Conservation (phyloP, 1,284 basidiomycete genomes). For the Blastosporella zonata region DNA sequence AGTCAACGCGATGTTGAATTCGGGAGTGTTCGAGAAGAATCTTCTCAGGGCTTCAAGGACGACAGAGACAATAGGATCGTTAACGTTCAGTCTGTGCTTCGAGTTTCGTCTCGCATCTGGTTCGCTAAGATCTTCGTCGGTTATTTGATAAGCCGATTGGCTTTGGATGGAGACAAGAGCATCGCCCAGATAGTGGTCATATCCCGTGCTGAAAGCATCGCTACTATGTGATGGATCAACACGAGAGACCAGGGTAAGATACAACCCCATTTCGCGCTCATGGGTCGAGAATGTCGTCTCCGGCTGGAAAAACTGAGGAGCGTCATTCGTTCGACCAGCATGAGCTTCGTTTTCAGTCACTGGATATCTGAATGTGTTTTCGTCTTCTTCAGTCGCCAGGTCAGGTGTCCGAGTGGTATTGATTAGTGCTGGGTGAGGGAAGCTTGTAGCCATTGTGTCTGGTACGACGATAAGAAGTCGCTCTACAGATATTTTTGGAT, state of each 20-base stretch:
- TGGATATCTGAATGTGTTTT: slow-evolving; percentile 68
- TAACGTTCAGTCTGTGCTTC: slow-evolving; percentile 75
- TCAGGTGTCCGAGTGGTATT: slow-evolving; percentile 20
- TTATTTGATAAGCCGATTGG: slow-evolving; percentile 54
- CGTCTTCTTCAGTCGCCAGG: slow-evolving; percentile 46
- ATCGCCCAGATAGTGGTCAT: slow-evolving; percentile 82
- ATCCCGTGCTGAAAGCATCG: slow-evolving; percentile 82
- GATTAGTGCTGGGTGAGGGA: slow-evolving; percentile 57
- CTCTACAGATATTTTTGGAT: slow-evolving; percentile 66
- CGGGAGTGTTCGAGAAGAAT: slow-evolving; percentile 85
- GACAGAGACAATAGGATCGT: slow-evolving; percentile 73
- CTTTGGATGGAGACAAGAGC: slow-evolving; percentile 68
- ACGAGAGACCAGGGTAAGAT: slow-evolving; percentile 74
- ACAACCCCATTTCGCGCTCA: slow-evolving; percentile 79
- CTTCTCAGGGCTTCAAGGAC: slow-evolving; percentile 68
- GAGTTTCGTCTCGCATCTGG: slow-evolving; percentile 39
- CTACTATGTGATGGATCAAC: slow-evolving; percentile 73
- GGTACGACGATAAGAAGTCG: slow-evolving; percentile 66
- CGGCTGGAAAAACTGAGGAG: slow-evolving; percentile 53
- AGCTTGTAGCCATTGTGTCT: slow-evolving; percentile 71
- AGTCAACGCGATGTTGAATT: slow-evolving; percentile 87
- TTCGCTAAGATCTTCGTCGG: slow-evolving; percentile 35
- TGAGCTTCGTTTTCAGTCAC: slow-evolving; percentile 35
- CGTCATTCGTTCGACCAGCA: slow-evolving; percentile 16
- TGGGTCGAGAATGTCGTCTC: slow-evolving; percentile 73